Conservation (phyloP, 2,329 filamentous ascomycete genomes). For the Tolypocladium endophyticum region DNA sequence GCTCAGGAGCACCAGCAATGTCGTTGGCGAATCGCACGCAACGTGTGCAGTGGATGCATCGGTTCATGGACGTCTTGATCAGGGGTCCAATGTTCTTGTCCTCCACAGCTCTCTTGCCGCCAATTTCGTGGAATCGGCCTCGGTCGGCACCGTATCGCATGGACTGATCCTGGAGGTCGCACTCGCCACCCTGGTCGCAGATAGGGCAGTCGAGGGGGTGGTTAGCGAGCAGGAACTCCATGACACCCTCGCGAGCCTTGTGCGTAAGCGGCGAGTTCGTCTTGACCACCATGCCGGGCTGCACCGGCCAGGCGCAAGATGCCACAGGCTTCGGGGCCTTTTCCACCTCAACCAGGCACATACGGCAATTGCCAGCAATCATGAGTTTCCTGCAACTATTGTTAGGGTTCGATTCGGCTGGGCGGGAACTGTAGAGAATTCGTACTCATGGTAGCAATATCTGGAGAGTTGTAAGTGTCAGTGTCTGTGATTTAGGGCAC, state of each 20-base stretch:
- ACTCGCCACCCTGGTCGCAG: slow-evolving; percentile 98
- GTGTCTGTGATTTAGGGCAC: slow-evolving; percentile 1
- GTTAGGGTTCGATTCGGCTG: slow-evolving; percentile 27
- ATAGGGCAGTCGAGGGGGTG: slow-evolving; percentile 94
- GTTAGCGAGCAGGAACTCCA: slow-evolving; percentile 97
- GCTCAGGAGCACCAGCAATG: slow-evolving; percentile 86
- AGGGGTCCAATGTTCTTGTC: slow-evolving; percentile 98
- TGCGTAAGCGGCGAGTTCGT: slow-evolving; percentile 92
- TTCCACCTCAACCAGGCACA: slow-evolving; percentile 98
- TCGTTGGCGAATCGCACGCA: slow-evolving; percentile 98
- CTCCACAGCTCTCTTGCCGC: slow-evolving; percentile 93
- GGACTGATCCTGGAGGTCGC: slow-evolving; percentile 97
- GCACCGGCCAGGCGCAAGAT: slow-evolving; percentile 97
- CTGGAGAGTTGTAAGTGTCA: slow-evolving; percentile 35
- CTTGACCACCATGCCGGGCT: slow-evolving; percentile 98
- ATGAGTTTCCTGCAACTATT: slow-evolving; percentile 67
- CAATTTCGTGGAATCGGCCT: slow-evolving; percentile 91
- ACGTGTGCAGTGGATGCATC: slow-evolving; percentile 97
- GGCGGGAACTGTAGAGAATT: slow-evolving; percentile 10
- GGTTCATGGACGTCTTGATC: slow-evolving; percentile 99
- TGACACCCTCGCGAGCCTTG: slow-evolving; percentile 96
- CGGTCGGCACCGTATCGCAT: slow-evolving; percentile 97
- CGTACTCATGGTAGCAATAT: slow-evolving; percentile 98
- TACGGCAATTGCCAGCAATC: slow-evolving; percentile 99
- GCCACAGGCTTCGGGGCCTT: slow-evolving; percentile 92